Base-by-base conservation (phyloP, 2,329 filamentous ascomycete genomes). In the Beauveria asiatica region DNA sequence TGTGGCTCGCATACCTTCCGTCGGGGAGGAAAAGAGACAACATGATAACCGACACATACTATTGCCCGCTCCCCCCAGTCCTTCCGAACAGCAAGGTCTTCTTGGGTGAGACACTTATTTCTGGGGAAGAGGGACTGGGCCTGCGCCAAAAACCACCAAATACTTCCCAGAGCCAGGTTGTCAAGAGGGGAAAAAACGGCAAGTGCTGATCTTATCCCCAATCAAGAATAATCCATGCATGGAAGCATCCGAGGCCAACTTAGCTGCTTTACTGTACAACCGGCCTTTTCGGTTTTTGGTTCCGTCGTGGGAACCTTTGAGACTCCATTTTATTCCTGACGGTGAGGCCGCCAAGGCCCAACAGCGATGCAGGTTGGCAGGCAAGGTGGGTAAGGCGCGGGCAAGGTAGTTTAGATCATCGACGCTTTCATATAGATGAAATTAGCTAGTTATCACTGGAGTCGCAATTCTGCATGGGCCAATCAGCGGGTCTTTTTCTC, bases 61-160 rank as follows among this genome's bases (percentile, higher is more conserved):
- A 37, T 33, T 33, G n/a, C 19, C 16, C 19, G 21, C 17, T 42
- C 25, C 25, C 11, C 33, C 19, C 19, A 5, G n/a, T 37, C 30
- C 49, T 52, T 30, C 19, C 37, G 54, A 23, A 17, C 27, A 23
- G 25, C 17, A 33, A 21, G 33, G 17, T n/a, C n/a, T 16, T 10
- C 13, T 27, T 25, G 21, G 48, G 37, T 53, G 54, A 57, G 44
- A 57, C 54, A 57, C 42, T 57, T 37, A 37, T 39, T 57, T 46
- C 27, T 37, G 42, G 54, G 54, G 44, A 48, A 46, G 27, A 46
- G 33, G 30, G 33, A 25, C 42, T 48, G 42, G 33, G 27, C 48
- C 48, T n/a, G 16, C 19, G 50, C 5, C 25, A 21, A 19, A 27
- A 41, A 46, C 6, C 33, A 10, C 48, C 48, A 21, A 39, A 41